phyloP scores from a whole-genome alignment of 805 yeast genomes.

The Cyberlindnera suaveolens region DNA sequence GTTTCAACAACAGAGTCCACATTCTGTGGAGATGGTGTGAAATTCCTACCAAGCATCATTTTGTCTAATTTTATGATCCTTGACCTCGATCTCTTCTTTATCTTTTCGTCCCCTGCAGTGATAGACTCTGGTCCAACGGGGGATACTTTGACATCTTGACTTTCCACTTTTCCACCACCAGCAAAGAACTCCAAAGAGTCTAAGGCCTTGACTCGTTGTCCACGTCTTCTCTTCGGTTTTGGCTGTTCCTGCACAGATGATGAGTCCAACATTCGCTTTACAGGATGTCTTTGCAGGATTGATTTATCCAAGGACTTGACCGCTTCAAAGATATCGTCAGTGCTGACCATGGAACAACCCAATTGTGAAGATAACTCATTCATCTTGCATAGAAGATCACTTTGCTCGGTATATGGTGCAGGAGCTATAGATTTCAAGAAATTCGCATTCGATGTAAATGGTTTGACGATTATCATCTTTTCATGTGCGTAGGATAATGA shows the following conservation, averaged over 20 bases:
- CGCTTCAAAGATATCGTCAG: slow-evolving; percentile 22
- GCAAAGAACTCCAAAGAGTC: slow-evolving; percentile 33
- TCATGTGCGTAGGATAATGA: background rate
- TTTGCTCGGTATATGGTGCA: background rate
- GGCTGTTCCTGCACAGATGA: slow-evolving; percentile 3
- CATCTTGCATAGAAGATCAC: too few relatives aligned
- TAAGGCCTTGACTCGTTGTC: slow-evolving; percentile 25
- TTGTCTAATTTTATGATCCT: slow-evolving; percentile 4
- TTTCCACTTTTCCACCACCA: slow-evolving; percentile 26
- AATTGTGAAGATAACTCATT: slow-evolving; percentile 1
- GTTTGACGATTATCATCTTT: background rate
- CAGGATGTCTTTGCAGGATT: background rate
- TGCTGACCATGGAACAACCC: slow-evolving; percentile 17
- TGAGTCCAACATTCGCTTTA: slow-evolving; percentile 4
- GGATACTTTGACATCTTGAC: background rate
- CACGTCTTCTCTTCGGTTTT: slow-evolving; percentile 9
- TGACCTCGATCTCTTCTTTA: slow-evolving; percentile 1
- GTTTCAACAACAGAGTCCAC: background rate
- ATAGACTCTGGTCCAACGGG: background rate
- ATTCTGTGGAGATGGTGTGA: background rate
- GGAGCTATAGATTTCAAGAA: background rate
- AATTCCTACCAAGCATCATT: slow-evolving; percentile 5
- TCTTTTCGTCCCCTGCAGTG: background rate
- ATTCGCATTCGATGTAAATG: background rate
- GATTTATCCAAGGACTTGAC: background rate